phyloP scores from a whole-genome alignment of 2,329 filamentous ascomycete species.

The Fonsecaea pugnacius region DNA sequence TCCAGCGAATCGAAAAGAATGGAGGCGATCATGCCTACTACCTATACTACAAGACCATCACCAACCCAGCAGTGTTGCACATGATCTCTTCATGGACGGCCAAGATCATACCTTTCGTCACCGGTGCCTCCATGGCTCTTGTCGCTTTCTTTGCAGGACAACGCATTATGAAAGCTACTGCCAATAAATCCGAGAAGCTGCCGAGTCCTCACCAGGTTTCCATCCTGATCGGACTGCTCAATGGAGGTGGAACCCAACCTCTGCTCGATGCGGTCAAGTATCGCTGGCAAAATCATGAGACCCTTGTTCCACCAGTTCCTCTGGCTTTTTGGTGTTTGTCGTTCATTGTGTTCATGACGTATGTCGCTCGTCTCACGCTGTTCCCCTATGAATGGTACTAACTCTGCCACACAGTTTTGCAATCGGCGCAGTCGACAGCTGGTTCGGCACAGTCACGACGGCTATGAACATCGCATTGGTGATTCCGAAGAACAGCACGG shows the following conservation, averaged over 20 bases:
- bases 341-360: conserved; percentile 26
- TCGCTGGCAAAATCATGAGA: conserved; percentile 20
- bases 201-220: conserved; percentile 28
- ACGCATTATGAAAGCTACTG: conserved; percentile 30
- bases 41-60: conserved; percentile 25
- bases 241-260: conserved; percentile 19
- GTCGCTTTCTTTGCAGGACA: conserved; percentile 32
- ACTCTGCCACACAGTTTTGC: conserved; percentile 17
- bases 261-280: conserved; percentile 22
- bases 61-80: conserved; percentile 27
- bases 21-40: conserved; percentile 29
- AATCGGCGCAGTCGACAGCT: conserved; percentile 19
- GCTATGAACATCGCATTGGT: conserved; percentile 18
- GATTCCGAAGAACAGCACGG: neutral
- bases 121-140: conserved; percentile 29
- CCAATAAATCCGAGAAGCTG: conserved; percentile 16
- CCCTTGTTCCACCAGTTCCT: conserved; percentile 21
- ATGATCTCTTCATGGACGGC: conserved; percentile 30
- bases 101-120: conserved; percentile 34
- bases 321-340: conserved; percentile 23
- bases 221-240: conserved; percentile 23
- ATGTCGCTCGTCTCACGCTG: neutral
- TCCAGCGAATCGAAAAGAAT: conserved; percentile 15
- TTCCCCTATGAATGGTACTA: neutral
- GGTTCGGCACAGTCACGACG: conserved; percentile 20